Evolutionary conservation across 306 rosid species (phyloP), one percentile per base, ranked within the genome.

Genomic region (Chamaecrista fasciculata): DNA sequence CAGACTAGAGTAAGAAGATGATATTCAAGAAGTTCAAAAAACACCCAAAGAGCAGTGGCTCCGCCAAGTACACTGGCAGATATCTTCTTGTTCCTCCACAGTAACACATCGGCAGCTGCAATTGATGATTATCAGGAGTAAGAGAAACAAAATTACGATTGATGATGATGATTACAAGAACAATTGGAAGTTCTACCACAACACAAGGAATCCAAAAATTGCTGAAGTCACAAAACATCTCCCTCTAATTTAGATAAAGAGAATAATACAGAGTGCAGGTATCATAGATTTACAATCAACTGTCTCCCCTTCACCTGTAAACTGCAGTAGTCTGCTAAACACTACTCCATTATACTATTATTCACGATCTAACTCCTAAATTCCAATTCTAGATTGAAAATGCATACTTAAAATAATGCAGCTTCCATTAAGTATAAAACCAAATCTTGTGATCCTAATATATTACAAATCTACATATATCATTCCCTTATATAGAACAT

Each of bases 71-170:
- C 86, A 60, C 96, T 55, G 8, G 76, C 97, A 16, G 99, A 91
- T 56, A 85, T n/a, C 84, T 94, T 94, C 83, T 88, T 94, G 84
- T 88, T 87, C 84, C 87, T 86, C 99, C 99, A 91, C 74, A 91
- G 75, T 1, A 94, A 73, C 72, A 94, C 83, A 40, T 94, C 95
- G 55, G 99, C 96, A 79, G 96, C 99, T 94, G 91, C 82, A 82
- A 57, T 65, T 53, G 19, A 42, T 36, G 12, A 56, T 55, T 0
- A 36, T 5, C 6, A 55, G 36, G 0, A 31, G 11, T 11, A 5
- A 53, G 25, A 43, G 47, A 11, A 28, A 7, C 16, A 23, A 11
- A 39, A 21, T 34, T 1, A 34, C 7, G 7, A 34, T 7, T 34
- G 7, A 34, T 7, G 7, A 34, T 37, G 10, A 37, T 37, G 18